Conservation (phyloP, 2,329 filamentous ascomycete species). For the Claviceps purpurea region DNA sequence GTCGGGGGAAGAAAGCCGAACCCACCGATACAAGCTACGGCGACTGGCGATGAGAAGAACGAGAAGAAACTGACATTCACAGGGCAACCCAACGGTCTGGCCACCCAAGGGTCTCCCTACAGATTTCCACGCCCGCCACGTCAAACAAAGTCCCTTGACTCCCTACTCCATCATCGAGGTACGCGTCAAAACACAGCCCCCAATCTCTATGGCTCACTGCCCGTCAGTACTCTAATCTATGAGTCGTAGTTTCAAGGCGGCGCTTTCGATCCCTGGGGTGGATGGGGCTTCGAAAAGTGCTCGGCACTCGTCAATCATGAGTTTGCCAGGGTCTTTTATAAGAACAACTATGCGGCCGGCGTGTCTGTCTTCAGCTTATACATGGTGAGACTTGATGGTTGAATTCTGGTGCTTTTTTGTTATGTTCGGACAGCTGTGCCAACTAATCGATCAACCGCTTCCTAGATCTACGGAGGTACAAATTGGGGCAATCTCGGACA, state of each 20-base stretch:
- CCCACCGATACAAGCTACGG: no score
- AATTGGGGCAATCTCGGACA: conserved; percentile 75
- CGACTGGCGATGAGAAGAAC: background rate
- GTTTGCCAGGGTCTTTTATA: conserved; percentile 67
- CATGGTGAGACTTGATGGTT: conserved; percentile 38
- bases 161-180: conserved; percentile 52
- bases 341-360: conserved; percentile 56
- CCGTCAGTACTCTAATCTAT: background rate
- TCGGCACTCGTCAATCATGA: conserved; percentile 53
- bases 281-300: conserved; percentile 55
- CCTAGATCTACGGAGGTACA: conserved; percentile 56
- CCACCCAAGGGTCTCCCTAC: conserved; percentile 40
- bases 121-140: conserved; percentile 27
- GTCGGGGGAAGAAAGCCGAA: background rate
- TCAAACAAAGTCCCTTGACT: conserved; percentile 48
- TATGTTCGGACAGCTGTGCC: background rate
- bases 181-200: background rate
- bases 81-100: conserved; percentile 38
- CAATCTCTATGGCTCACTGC: background rate
- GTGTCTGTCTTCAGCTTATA: conserved; percentile 59
- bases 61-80: background rate
- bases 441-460: background rate
- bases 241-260: conserved; percentile 50
- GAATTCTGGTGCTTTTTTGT: background rate
- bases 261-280: conserved; percentile 63